A percentile compares a stretch with the other conserved stretches of the same genome.
phyloP scores from a whole-genome alignment of 208 protist species.

The Trypanosomatidae sp. region DNA sequence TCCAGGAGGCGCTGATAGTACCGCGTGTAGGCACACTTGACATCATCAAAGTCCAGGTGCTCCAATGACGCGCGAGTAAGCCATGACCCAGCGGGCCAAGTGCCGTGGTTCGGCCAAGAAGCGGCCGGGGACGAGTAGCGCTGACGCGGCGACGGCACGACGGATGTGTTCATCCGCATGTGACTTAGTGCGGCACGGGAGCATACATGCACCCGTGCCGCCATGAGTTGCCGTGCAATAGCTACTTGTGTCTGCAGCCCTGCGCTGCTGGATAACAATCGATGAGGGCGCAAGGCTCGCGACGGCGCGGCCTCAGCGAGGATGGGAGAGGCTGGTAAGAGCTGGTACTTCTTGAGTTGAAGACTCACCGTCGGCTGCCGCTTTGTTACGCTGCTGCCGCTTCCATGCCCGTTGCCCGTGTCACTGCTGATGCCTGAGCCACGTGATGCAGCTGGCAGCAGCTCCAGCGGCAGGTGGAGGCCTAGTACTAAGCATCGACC shows the following conservation, averaged over 20 bases:
- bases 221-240: background rate
- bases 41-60: slow-evolving; percentile 13
- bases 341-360: slow-evolving; percentile 18
- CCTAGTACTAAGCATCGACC: slow-evolving; percentile 22
- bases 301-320: background rate
- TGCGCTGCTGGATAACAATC: background rate
- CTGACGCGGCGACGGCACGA: background rate
- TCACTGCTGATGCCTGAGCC: background rate
- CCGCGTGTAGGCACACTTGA: slow-evolving; percentile 14
- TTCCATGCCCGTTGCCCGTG: too few species aligned
- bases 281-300: background rate
- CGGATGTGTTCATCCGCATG: background rate
- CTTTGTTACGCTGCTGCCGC: background rate
- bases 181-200: background rate
- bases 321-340: background rate
- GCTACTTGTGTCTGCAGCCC: background rate
- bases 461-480: slow-evolving; percentile 22
- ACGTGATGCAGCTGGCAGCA: slow-evolving; percentile 3
- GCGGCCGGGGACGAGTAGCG: background rate
- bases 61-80: background rate
- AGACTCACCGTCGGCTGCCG: slow-evolving; percentile 18
- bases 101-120: background rate
- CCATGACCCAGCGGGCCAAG: background rate
- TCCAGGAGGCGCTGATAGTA: slow-evolving; percentile 23
- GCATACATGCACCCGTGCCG: background rate